Evolutionary conservation across 1,139 yeast genomes (phyloP).

Genomic region (Magnusiomyces suaveolens): DNA sequence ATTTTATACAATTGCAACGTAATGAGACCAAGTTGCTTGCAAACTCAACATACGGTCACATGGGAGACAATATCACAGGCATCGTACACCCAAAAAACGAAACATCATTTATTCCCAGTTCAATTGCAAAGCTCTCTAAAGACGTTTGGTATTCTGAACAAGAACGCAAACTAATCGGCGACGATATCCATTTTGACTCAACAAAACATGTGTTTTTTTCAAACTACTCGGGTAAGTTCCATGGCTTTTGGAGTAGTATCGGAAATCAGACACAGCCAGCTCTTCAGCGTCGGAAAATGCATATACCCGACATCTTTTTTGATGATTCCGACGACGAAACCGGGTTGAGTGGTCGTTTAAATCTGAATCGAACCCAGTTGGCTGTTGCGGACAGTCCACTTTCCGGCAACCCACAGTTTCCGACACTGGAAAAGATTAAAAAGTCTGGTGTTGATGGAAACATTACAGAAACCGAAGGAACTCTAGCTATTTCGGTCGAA

Average conservation of each 20-base stretch:
- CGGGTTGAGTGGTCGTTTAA: no score
- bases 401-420: background rate
- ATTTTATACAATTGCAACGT: background rate
- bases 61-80: slow-evolving; percentile 71
- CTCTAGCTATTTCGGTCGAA: background rate
- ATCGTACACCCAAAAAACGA: slow-evolving; percentile 32
- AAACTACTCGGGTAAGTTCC: slow-evolving; percentile 3
- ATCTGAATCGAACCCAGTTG: no score
- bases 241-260: slow-evolving; percentile 1
- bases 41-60: slow-evolving; percentile 39
- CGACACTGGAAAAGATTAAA: background rate
- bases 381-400: background rate
- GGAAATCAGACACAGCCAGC: no score
- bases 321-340: no score
- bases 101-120: slow-evolving; percentile 56
- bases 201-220: background rate
- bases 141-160: slow-evolving; percentile 1
- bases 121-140: background rate
- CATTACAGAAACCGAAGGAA: slow-evolving; percentile 4
- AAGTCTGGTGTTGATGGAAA: background rate
- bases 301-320: background rate
- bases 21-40: slow-evolving; percentile 29
- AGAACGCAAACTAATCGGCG: background rate
- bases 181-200: background rate
- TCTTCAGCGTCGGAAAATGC: background rate